These are phyloP conservation scores for Elongisporangium undulatum DNA, from an alignment of 352 stramenopile genomes.

Conservation along the genomic window DNA sequence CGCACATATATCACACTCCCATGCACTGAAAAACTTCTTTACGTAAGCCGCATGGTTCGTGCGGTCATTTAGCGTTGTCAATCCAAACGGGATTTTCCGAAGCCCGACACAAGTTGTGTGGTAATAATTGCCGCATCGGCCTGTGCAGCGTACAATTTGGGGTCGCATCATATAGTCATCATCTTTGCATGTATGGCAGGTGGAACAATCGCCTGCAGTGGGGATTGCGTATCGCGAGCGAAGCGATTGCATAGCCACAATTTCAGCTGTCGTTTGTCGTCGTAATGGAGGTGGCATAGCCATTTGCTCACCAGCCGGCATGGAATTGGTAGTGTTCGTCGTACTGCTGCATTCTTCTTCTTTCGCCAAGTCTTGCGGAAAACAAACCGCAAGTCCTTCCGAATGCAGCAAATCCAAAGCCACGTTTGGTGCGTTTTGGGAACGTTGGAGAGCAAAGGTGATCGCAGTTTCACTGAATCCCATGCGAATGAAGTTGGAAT, in stretches of 20 bases:
- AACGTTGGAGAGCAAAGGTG: slow-evolving; percentile 76
- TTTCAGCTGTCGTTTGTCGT: slow-evolving; percentile 64
- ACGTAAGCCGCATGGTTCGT: slow-evolving; percentile 77
- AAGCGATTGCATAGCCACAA: slow-evolving; percentile 68
- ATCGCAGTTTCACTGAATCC: slow-evolving; percentile 67
- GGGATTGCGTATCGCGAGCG: slow-evolving; percentile 41
- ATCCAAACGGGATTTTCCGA: slow-evolving; percentile 75
- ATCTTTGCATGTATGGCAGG: slow-evolving; percentile 62
- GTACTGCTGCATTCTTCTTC: slow-evolving; percentile 4
- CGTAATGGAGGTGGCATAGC: slow-evolving; percentile 16
- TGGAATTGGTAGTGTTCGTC: slow-evolving; percentile 9
- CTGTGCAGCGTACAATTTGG: slow-evolving; percentile 60
- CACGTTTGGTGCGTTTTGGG: slow-evolving; percentile 70
- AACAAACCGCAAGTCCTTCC: slow-evolving; percentile 48
- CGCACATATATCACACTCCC: slow-evolving; percentile 61
- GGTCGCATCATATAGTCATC: slow-evolving; percentile 83
- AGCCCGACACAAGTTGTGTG: slow-evolving; percentile 75
- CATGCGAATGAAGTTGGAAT: slow-evolving; percentile 81
- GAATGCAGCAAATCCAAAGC: slow-evolving; percentile 74
- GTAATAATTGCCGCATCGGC: slow-evolving; percentile 44
- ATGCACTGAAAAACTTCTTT: slow-evolving; percentile 81
- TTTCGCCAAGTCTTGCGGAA: slow-evolving; percentile 26
- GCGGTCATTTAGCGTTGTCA: slow-evolving; percentile 79
- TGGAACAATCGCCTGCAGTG: slow-evolving; percentile 17
- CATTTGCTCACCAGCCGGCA: slow-evolving; percentile 8